A percentile compares a stretch with the other conserved stretches of the same genome.
These are phyloP conservation scores for Solidago caesia DNA, from an alignment of 129 eudicot species.

Conservation along the genomic window DNA sequence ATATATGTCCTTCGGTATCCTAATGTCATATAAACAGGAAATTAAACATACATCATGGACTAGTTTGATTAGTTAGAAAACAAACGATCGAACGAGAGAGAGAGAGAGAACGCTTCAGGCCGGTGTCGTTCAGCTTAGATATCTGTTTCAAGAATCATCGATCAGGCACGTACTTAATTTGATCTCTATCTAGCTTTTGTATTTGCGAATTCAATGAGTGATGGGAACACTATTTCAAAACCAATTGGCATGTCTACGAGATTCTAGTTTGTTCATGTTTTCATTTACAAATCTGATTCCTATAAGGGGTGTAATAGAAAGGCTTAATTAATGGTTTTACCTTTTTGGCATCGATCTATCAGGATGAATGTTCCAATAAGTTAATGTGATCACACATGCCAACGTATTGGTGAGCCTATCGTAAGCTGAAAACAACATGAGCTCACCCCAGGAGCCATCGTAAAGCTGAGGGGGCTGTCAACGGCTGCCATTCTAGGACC, in stretches of 20 bases:
- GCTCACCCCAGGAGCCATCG: slow-evolving; percentile 1
- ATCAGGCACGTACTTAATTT: neutral
- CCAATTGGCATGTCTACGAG: neutral
- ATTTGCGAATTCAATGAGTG: neutral
- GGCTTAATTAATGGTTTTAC: neutral
- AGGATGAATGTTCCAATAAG: neutral
- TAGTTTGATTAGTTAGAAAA: neutral
- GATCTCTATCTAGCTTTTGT: neutral
- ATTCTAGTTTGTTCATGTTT: neutral
- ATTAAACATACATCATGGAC: neutral
- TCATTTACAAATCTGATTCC: neutral
- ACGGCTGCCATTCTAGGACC: too few relatives aligned
- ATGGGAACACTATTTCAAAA: neutral
- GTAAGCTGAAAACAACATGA: neutral
- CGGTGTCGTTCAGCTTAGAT: neutral
- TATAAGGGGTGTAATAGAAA: neutral
- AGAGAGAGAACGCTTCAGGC: neutral
- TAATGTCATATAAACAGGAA: neutral
- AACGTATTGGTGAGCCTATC: slow-evolving; percentile 6
- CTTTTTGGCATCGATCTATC: neutral
- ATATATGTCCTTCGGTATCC: neutral
- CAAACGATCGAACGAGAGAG: neutral
- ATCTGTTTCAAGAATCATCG: too few relatives aligned
- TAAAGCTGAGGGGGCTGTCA: neutral
- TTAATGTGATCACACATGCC: neutral